A percentile compares a stretch with the other conserved stretches of the same genome.
Evolutionary conservation across 352 stramenopile genomes (phyloP).

Genomic region (Phytophthora macrochlamydospora): DNA sequence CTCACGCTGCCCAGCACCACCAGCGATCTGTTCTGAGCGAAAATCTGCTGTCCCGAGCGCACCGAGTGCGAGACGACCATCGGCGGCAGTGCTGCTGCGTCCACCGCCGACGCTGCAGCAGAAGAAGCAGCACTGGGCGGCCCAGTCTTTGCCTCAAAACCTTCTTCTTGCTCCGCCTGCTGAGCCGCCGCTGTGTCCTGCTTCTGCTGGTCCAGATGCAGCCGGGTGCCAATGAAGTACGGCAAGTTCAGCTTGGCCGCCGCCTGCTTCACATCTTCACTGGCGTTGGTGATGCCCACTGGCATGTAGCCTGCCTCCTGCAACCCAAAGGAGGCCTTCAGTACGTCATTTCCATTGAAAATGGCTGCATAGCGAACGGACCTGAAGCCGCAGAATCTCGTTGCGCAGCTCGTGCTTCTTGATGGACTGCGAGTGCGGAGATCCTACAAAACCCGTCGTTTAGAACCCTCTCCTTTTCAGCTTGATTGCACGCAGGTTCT

Average conservation of each 20-base stretch:
- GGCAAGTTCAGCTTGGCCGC: slow-evolving; percentile 65
- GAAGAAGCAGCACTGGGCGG: slow-evolving; percentile 2
- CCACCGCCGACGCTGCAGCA: background rate
- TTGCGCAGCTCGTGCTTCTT: slow-evolving; percentile 77
- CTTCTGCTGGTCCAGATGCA: slow-evolving; percentile 34
- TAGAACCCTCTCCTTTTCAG: no score
- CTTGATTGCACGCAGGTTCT: no score
- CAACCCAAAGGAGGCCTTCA: background rate
- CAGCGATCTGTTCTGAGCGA: slow-evolving; percentile 80
- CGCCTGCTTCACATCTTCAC: slow-evolving; percentile 82
- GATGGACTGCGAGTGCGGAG: slow-evolving; percentile 75
- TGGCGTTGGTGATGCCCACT: slow-evolving; percentile 85
- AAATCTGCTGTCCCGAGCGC: slow-evolving; percentile 89
- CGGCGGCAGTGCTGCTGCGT: slow-evolving; percentile 28
- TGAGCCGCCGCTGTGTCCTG: slow-evolving; percentile 2
- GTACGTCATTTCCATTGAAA: background rate
- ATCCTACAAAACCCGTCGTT: slow-evolving; percentile 36
- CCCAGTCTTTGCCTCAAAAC: slow-evolving; percentile 12
- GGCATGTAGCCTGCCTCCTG: slow-evolving; percentile 65
- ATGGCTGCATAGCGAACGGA: slow-evolving; percentile 10
- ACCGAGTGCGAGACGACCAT: slow-evolving; percentile 79
- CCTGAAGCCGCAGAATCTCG: slow-evolving; percentile 67
- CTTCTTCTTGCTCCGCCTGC: background rate
- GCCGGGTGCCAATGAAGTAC: slow-evolving; percentile 78
- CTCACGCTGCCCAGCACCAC: slow-evolving; percentile 87